Conservation (phyloP, 2,329 filamentous ascomycete genomes). For the Truncatella angustata region DNA sequence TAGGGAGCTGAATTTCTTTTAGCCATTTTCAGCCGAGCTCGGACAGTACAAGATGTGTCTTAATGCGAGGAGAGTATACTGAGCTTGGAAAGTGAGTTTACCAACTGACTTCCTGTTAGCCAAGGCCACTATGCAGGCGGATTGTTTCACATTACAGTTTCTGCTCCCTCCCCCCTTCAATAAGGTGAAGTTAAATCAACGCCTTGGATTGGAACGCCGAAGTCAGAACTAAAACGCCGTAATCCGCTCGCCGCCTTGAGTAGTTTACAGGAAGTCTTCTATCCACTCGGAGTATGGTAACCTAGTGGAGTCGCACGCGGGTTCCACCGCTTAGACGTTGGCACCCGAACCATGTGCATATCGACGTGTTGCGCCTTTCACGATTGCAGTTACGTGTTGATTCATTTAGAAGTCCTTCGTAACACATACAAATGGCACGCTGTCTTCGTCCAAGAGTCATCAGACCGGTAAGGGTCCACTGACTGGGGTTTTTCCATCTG, state of each 20-base stretch:
- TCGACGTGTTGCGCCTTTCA: not conserved
- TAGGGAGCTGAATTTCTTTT: too few relatives aligned
- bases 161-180: not conserved
- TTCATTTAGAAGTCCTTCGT: too few relatives aligned
- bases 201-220: not conserved
- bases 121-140: not conserved
- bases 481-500: too few relatives aligned
- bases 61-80: too few relatives aligned
- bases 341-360: not conserved
- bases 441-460: too few relatives aligned
- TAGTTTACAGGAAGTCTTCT: not conserved
- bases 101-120: not conserved
- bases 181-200: not conserved
- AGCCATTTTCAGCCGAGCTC: too few relatives aligned
- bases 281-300: slow-evolving; percentile 5
- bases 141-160: slow-evolving; percentile 3
- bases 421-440: too few relatives aligned
- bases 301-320: slow-evolving; percentile 3
- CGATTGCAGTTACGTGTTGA: not conserved
- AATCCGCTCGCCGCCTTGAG: slow-evolving; percentile 1
- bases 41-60: too few relatives aligned
- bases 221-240: too few relatives aligned
- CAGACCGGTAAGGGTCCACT: too few relatives aligned
- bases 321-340: slow-evolving; percentile 5
- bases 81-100: not conserved